Base-by-base conservation (phyloP, 306 rosid genomes). In the Vachellia pachyceras region DNA sequence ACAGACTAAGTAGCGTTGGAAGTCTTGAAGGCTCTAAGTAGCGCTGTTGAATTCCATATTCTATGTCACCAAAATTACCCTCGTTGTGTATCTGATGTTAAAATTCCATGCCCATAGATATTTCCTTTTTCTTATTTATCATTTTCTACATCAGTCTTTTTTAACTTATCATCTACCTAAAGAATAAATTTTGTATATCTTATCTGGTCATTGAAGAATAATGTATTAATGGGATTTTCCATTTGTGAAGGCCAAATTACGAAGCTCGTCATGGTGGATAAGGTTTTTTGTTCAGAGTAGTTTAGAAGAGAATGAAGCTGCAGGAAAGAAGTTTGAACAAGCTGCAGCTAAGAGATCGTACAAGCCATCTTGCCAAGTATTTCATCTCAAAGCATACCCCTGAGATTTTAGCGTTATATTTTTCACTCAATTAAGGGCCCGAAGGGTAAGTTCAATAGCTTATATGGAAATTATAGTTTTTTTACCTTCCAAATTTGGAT, bases 231-330 rank as follows among this genome's bases (percentile, higher is more conserved):
- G 3, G 6, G 68, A 55, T 77, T 55, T n/a, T 83, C 64, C 66
- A 73, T 67, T 71, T 72, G 40, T 84, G 81, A 85, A 96, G 99
- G 99, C 98, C 65, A 96, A 96, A 88, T 83, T 96, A 82, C 94
- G 99, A 75, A 96, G 98, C 89, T 88, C 98, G 2, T 90, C 99
- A 3, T 93, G 99, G 99, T 96, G 99, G 99, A 93, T 92, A 79
- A 87, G 97, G 87, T 90, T 82, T 80, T 96, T 96, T 58, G 75
- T 92, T 84, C 97, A 93, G 86, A 90, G 80, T 41, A 86, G 83
- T 80, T 83, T 96, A 82, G 99, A 92, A 78, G 99, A 91, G 86
- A 96, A 96, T 61, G 99, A 93, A 90, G 85, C 79, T 46, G 94
- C 88, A 41, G 79, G 89, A 66, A 96, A 93, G 91, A 96, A 92